Evolutionary conservation across 2,329 filamentous ascomycete species (phyloP), one percentile per base, ranked within the genome.

Genomic region (Chrysosporium queenslandicum): DNA sequence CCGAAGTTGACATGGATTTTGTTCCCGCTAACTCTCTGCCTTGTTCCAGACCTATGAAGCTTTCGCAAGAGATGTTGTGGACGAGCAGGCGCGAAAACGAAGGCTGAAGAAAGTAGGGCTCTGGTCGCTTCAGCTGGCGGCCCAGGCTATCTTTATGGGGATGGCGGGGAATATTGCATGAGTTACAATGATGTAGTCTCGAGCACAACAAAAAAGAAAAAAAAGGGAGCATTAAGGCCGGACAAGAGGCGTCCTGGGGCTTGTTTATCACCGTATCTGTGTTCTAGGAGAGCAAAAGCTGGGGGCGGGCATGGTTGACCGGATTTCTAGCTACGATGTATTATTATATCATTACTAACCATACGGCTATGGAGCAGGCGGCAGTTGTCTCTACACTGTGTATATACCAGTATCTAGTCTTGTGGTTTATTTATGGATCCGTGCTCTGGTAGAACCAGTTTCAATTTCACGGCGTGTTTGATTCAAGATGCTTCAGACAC

Each of bases 21-120:
- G 12, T 53, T 32, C 42, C 54, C 56, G 20, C 54, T 59, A 25
- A 58, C 37, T 23, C 25, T 12, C 5, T 39, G 2, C 25, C n/a
- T 27, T 30, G 5, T 8, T 37, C 5, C 52, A 81, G 77, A 89
- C 89, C 49, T 98, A 98, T 66, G 82, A 91, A 61, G 92, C 92
- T 0, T 97, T 98, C 69, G 89, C 89, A 34, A 81, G 82, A 57
- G 88, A 96, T 66, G 88, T 98, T 29, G 83, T 89, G 57, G 86
- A 96, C 69, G 86, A 92, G 61, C 85, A 94, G 66, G 87, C 85
- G 59, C 82, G 89, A 49, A 85, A 88, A 60, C 78, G 91, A 47
- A 79, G 92, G 41, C 85, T 98, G 65, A 94, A 90, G 68, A 95
- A 97, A 71, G 92, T 95, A 25, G 92, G 92, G 29, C 83, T 97